Base-by-base conservation (phyloP, 2,329 filamentous ascomycete genomes). In the Pyricularia grisea region DNA sequence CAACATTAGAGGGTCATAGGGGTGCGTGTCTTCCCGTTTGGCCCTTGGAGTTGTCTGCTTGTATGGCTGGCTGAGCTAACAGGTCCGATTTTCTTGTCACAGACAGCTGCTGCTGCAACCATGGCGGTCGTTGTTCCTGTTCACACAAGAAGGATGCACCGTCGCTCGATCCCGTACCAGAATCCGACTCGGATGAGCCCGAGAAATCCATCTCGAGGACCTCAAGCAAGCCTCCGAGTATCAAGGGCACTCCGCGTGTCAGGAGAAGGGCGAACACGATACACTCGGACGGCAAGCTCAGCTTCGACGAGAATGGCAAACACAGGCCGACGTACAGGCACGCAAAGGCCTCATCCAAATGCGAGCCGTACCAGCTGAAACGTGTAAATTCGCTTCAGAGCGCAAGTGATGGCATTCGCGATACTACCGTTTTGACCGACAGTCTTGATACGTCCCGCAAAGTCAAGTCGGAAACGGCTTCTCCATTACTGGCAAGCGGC, bases 101-200 rank as follows among this genome's bases (percentile, higher is more conserved):
- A 87, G 87, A 88, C 74, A 89, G 85, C 73, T 91, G 89, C 78
- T 90, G 87, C 79, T 91, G 88, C 78, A 90, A 89, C 77, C 88
- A 90, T 74, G 89, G 88, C 72, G 87, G 84, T 65, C 85, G 85
- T 73, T 91, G 89, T 81, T 86, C 86, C 68, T 91, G 89, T 77
- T 82, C 83, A 69, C 78, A 85, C 75, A 90, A 90, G 79, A 89
- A 87, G 77, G 88, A 90, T 74, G 79, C 80, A 73, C 72, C 75
- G n/a, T 71, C 78, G 70, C 82, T 90, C 70, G 87, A 89, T 74
- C 85, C 87, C 1, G 87, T 90, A 20, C 87, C 86, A 68, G 88
- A 90, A 77, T 87, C 87, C 71, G 85, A 88, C 74, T 85, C 87
- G 71, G 84, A 89, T 72, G 78, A 81, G 70, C 81, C 84, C 69